Percentiles rank a stretch among this genome's conserved stretches.
Conservation (phyloP, 2,329 filamentous ascomycete genomes). For the Cladosporium sp. region DNA sequence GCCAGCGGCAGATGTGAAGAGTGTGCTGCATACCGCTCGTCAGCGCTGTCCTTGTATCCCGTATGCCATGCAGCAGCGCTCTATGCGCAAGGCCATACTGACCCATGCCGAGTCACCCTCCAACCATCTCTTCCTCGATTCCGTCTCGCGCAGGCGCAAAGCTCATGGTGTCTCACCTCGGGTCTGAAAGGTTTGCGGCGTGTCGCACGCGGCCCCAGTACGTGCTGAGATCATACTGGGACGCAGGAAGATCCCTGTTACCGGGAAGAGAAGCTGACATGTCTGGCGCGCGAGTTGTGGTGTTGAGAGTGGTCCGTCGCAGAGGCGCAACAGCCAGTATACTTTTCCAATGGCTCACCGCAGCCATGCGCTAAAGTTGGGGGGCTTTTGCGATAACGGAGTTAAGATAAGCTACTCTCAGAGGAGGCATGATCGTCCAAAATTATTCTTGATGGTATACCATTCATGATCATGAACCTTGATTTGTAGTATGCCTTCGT, state of each 20-base stretch:
- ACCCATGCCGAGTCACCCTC: slow-evolving; percentile 5
- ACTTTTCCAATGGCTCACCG: slow-evolving; percentile 7
- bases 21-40: slow-evolving; percentile 60
- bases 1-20: slow-evolving; percentile 74
- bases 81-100: background rate
- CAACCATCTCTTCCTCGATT: background rate
- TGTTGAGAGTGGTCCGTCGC: background rate
- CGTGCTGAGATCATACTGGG: slow-evolving; percentile 86
- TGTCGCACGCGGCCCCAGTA: slow-evolving; percentile 96
- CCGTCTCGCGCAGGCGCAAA: background rate
- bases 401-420: background rate
- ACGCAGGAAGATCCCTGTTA: slow-evolving; percentile 80
- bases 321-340: background rate
- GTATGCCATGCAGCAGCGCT: background rate
- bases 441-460: too few relatives aligned
- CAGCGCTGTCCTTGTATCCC: slow-evolving; percentile 10
- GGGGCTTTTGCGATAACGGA: background rate
- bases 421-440: background rate
- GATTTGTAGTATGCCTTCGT: too few relatives aligned
- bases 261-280: slow-evolving; percentile 66
- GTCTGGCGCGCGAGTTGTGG: slow-evolving; percentile 1
- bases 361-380: background rate
- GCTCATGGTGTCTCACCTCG: slow-evolving; percentile 67
- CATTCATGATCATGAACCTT: too few relatives aligned
- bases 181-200: slow-evolving; percentile 85